A percentile compares a stretch with the other conserved stretches of the same genome.
Evolutionary conservation across 495 filamentous ascomycete species (phyloP).

Genomic region (Neurospora sp.): DNA sequence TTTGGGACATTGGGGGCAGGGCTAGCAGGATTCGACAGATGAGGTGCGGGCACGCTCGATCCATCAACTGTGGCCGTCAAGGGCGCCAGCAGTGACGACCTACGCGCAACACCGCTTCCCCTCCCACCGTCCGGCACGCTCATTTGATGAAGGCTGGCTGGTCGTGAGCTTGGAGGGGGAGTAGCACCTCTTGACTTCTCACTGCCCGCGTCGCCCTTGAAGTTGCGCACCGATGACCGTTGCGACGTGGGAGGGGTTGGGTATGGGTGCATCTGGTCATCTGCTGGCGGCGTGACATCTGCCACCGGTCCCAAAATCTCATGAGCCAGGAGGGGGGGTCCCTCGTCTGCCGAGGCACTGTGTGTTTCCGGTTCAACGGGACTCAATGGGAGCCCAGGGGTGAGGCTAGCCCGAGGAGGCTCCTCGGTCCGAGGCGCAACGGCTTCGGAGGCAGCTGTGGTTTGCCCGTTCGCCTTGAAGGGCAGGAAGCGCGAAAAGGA

Average conservation of each 20-base stretch:
- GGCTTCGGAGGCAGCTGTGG: constrained; percentile 26
- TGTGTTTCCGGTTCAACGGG: constrained; percentile 11
- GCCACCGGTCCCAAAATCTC: constrained; percentile 32
- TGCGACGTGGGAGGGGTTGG: constrained; percentile 50
- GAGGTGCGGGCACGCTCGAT: constrained; percentile 54
- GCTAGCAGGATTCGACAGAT: constrained; percentile 66
- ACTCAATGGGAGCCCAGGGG: constrained; percentile 12
- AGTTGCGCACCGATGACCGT: constrained; percentile 43
- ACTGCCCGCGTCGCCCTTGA: constrained; percentile 32
- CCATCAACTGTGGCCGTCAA: constrained; percentile 57
- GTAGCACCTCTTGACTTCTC: constrained; percentile 27
- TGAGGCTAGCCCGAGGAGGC: constrained; percentile 19
- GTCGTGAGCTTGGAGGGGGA: constrained; percentile 11
- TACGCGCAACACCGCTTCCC: constrained; percentile 28
- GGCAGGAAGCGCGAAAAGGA: constrained; percentile 32
- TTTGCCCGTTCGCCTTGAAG: constrained; percentile 28
- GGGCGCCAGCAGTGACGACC: constrained; percentile 45
- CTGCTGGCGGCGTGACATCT: constrained; percentile 24
- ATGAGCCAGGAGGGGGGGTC: constrained; percentile 43
- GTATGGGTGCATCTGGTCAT: constrained; percentile 33
- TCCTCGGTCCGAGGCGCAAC: constrained; percentile 25
- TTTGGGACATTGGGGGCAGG: constrained; percentile 45
- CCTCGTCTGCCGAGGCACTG: constrained; percentile 25
- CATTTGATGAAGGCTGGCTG: constrained; percentile 27
- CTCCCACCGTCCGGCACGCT: constrained; percentile 32